A percentile compares a stretch with the other conserved stretches of the same genome.
phyloP scores from a whole-genome alignment of 768 basidiomycete species.

The Panellus pusillus region DNA sequence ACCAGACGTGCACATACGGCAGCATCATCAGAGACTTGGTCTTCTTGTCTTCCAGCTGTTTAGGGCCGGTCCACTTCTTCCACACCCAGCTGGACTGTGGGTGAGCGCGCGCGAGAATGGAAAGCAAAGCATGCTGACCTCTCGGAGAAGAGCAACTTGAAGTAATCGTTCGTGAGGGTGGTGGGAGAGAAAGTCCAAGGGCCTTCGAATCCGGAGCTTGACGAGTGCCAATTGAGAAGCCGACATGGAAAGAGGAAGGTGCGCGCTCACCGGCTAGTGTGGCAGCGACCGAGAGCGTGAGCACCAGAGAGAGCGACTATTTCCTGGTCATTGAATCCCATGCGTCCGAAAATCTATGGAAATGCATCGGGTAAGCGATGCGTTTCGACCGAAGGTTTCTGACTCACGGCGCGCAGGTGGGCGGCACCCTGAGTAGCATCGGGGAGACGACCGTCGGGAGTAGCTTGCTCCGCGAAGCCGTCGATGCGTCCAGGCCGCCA shows the following conservation, averaged over 20 bases:
- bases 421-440: slow-evolving; percentile 82
- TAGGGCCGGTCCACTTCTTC: slow-evolving; percentile 93
- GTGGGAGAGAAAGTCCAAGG: slow-evolving; percentile 97
- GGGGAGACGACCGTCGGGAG: slow-evolving; percentile 88
- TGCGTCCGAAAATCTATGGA: slow-evolving; percentile 79
- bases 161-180: slow-evolving; percentile 85
- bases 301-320: slow-evolving; percentile 94
- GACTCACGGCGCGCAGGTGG: slow-evolving; percentile 75
- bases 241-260: background rate
- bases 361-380: slow-evolving; percentile 6
- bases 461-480: slow-evolving; percentile 69
- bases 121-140: slow-evolving; percentile 44
- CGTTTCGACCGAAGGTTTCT: slow-evolving; percentile 1
- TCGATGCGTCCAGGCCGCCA: slow-evolving; percentile 95
- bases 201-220: slow-evolving; percentile 76
- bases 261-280: slow-evolving; percentile 61
- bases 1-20: slow-evolving; percentile 57
- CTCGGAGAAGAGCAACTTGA: slow-evolving; percentile 82
- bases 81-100: slow-evolving; percentile 65
- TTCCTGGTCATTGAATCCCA: slow-evolving; percentile 97
- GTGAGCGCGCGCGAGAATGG: background rate
- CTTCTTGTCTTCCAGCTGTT: slow-evolving; percentile 92
- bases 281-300: slow-evolving; percentile 95
- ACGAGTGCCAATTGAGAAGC: background rate
- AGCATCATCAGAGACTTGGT: slow-evolving; percentile 93